phyloP scores from a whole-genome alignment of 2,329 filamentous ascomycete species.

The Pestalotiopsis sp. region DNA sequence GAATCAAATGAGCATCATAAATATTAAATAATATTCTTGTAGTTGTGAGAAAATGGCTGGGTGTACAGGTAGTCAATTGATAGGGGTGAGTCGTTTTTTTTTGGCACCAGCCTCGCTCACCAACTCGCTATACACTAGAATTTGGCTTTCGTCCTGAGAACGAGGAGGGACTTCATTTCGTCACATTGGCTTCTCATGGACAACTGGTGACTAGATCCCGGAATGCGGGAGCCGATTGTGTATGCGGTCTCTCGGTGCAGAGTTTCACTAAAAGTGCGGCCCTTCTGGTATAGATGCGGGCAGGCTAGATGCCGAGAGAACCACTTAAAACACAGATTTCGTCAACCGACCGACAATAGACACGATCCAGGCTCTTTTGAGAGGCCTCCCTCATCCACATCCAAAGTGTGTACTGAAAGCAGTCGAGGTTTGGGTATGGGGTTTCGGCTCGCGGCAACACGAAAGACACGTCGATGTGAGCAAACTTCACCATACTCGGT shows the following conservation, averaged over 20 bases:
- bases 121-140: background rate
- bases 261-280: slow-evolving; percentile 2
- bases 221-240: background rate
- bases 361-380: slow-evolving; percentile 6
- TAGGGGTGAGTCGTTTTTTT: too few relatives aligned
- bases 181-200: background rate
- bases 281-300: background rate
- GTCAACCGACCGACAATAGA: background rate
- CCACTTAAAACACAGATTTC: background rate
- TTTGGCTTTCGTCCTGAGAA: background rate
- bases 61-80: too few relatives aligned
- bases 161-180: background rate
- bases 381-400: slow-evolving; percentile 12
- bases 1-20: too few relatives aligned
- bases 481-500: background rate
- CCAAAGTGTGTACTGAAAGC: background rate
- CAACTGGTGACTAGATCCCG: background rate
- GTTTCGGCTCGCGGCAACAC: background rate
- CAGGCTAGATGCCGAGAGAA: background rate
- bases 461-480: background rate
- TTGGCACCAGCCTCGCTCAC: too few relatives aligned
- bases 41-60: too few relatives aligned
- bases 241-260: background rate
- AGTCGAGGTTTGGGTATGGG: background rate
- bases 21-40: too few relatives aligned